Base-by-base conservation (phyloP, 108 stramenopile species). In the Cyclostephanos tholiformis region DNA sequence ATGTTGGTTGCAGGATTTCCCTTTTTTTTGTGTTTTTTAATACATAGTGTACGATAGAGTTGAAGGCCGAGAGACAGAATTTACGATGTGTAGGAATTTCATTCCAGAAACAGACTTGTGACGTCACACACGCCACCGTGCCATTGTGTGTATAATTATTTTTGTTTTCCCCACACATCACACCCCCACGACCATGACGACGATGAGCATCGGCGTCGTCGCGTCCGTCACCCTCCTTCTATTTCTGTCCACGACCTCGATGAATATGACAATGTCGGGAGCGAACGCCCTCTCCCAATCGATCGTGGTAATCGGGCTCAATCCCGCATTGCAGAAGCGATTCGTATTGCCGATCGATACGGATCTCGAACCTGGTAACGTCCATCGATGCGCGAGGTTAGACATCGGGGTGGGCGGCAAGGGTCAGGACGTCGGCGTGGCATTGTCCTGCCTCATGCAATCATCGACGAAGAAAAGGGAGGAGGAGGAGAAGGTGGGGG, bases 351-450 rank as follows among this genome's bases (percentile, higher is more conserved):
- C 87, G 20, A 58, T 80, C 17, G 16, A 65, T 4, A 29, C 30
- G 1, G 20, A 41, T 20, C 66, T 93, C 26, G 69, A 85, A 39
- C 89, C 94, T 0, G 94, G 92, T 8, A 84, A 88, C 55, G 94
- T 95, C 23, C 92, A 91, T 69, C 85, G 56, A 6, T 75, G 84
- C 11, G n/a, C n/a, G n/a, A n/a, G n/a, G n/a, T n/a, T n/a, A n/a
- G 86, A 89, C 44, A 76, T 77, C 6, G 94, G 94, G 8, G 82
- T 95, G 1, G 94, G 94, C 6, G 94, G 94, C 29, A 95, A 95
- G 63, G 94, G 91, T 0, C 94, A 95, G 73, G 94, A 93, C 75
- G 94, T 91, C 8, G 94, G 87, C 39, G 87, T 93, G 46, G 82
- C 91, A 11, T 30, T 95, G 61, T 71, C 78, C 26, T 92, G 91